Conservation (phyloP, 2,329 filamentous ascomycete genomes). For the Fusarium anguioides region DNA sequence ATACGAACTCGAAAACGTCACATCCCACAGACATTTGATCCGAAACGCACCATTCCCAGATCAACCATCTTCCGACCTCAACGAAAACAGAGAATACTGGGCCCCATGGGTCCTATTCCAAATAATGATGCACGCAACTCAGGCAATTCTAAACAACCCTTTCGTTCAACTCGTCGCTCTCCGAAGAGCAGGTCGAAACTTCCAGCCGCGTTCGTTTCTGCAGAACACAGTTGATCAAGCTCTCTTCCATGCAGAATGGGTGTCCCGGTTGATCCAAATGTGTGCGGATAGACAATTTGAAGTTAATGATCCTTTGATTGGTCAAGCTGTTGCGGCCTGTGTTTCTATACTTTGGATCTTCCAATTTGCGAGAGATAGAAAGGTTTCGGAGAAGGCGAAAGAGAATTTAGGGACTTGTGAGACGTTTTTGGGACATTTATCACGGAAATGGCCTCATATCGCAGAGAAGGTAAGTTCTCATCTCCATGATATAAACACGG, state of each 20-base stretch:
- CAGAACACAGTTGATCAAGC: slow-evolving; percentile 44
- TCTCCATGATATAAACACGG: accelerated
- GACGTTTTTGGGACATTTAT: slow-evolving; percentile 3
- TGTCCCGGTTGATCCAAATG: slow-evolving; percentile 38
- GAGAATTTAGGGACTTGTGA: slow-evolving; percentile 35
- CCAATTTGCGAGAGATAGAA: slow-evolving; percentile 37
- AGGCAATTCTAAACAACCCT: slow-evolving; percentile 36
- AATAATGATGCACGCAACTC: slow-evolving; percentile 39
- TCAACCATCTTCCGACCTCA: slow-evolving; percentile 14
- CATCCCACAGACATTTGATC: slow-evolving; percentile 32
- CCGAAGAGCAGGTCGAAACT: slow-evolving; percentile 21
- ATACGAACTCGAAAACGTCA: slow-evolving; percentile 36
- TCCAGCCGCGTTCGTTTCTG: slow-evolving; percentile 37
- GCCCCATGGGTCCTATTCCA: slow-evolving; percentile 36
- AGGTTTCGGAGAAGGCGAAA: slow-evolving; percentile 34
- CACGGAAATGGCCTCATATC: slow-evolving; percentile 36
- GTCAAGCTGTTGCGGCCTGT: slow-evolving; percentile 35
- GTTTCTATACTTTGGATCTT: slow-evolving; percentile 42
- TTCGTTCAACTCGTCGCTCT: slow-evolving; percentile 42
- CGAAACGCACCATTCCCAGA: slow-evolving; percentile 39
- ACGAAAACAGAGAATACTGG: slow-evolving; percentile 37
- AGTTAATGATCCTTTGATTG: slow-evolving; percentile 38
- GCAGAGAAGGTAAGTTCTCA: slow-evolving; percentile 25
- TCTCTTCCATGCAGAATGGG: slow-evolving; percentile 39
- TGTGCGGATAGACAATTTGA: slow-evolving; percentile 33